These are phyloP conservation scores for Astragalus membranaceus DNA, from an alignment of 306 rosid genomes.

Conservation along the genomic window DNA sequence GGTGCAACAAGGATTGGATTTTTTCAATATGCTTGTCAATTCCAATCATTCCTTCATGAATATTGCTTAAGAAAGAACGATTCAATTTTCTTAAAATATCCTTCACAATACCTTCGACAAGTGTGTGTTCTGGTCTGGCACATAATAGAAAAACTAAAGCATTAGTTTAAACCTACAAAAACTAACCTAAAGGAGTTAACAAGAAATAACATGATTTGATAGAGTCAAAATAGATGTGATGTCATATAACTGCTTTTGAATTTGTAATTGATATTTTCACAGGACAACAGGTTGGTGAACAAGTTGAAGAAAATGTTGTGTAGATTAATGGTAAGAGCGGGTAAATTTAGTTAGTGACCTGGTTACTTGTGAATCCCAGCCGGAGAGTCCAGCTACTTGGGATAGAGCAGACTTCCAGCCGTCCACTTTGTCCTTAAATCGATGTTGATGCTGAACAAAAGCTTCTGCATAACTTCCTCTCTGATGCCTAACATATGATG, in stretches of 20 bases:
- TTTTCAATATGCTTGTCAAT: no score
- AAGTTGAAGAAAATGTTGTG: not conserved
- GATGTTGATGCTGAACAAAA: not conserved
- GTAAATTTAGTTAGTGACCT: not conserved
- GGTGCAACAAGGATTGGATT: no score
- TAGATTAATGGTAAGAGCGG: no score
- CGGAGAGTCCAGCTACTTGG: not conserved
- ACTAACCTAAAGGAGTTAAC: no score
- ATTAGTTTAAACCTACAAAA: no score
- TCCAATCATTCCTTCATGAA: no score
- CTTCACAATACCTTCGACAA: not conserved
- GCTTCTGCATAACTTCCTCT: not conserved
- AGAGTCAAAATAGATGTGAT: not conserved
- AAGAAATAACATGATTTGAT: not conserved
- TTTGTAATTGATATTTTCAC: no score
- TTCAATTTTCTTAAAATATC: not conserved
- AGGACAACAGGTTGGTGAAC: no score
- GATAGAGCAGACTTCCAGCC: conserved; percentile 7
- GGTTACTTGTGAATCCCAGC: not conserved
- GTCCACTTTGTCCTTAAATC: not conserved
- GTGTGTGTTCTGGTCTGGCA: not conserved
- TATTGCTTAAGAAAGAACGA: no score
- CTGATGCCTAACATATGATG: not conserved
- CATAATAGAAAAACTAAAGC: no score
- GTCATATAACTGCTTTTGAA: no score